A percentile compares a stretch with the other conserved stretches of the same genome.
These are phyloP conservation scores for Casuarina glauca DNA, from an alignment of 306 rosid species.

Conservation along the genomic window DNA sequence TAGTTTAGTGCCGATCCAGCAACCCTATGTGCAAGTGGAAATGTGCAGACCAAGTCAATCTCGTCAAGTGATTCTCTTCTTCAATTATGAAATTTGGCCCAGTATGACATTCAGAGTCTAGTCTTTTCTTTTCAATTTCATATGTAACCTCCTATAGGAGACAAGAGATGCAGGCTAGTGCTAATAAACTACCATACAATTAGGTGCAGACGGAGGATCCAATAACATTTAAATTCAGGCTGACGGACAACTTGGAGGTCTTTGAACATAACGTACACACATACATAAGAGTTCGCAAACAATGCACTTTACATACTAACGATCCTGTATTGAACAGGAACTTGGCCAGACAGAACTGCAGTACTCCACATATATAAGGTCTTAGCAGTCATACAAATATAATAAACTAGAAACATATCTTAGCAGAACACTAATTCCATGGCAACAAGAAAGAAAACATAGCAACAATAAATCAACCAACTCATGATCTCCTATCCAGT, in stretches of 20 bases:
- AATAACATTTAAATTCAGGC: not conserved
- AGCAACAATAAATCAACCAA: constrained; percentile 31
- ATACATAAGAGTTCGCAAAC: constrained; percentile 39
- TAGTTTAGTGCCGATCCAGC: constrained; percentile 13
- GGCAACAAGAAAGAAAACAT: constrained; percentile 31
- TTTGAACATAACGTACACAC: constrained; percentile 24
- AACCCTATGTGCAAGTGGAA: constrained; percentile 19
- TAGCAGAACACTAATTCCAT: constrained; percentile 34
- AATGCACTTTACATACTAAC: constrained; percentile 43
- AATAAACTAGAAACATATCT: constrained; percentile 29
- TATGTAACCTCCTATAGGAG: not conserved
- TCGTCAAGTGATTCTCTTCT: not conserved
- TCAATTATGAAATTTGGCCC: not conserved
- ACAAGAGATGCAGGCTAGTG: not conserved
- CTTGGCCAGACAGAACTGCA: constrained; percentile 27
- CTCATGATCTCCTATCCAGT: constrained; percentile 39
- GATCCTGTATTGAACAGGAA: constrained; percentile 40
- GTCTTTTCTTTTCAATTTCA: not conserved
- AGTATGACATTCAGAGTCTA: not conserved
- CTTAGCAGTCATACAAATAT: constrained; percentile 27
- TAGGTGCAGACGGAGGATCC: not conserved
- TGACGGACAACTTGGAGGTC: constrained; percentile 21
- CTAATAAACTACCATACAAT: not conserved
- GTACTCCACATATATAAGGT: constrained; percentile 31
- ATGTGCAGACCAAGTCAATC: not conserved